phyloP scores from a whole-genome alignment of 331 rosid species.

The Ulmus americana region DNA sequence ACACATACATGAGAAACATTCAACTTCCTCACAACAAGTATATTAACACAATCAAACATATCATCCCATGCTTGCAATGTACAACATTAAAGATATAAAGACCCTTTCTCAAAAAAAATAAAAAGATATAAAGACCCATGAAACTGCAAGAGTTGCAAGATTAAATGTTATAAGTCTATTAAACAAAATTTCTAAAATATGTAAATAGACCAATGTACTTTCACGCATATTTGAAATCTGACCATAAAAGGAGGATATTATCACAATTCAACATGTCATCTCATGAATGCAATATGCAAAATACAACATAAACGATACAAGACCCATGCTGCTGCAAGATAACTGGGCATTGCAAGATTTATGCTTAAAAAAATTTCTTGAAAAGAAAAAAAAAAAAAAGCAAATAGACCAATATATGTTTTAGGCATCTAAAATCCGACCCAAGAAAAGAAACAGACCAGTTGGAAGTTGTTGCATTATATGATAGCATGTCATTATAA shows the following conservation, averaged over 20 bases:
- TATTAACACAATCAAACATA: background rate
- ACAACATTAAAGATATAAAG: background rate
- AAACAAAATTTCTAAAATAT: background rate
- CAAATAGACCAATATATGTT: too few relatives aligned
- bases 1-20: constrained; percentile 19
- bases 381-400: too few relatives aligned
- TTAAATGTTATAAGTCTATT: background rate
- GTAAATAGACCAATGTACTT: background rate
- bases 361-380: too few relatives aligned
- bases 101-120: background rate
- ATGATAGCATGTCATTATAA: too few relatives aligned
- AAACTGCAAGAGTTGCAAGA: background rate
- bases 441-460: background rate
- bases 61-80: constrained; percentile 3
- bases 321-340: too few relatives aligned
- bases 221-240: background rate
- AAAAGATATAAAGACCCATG: background rate
- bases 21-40: constrained; percentile 10
- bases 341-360: too few relatives aligned
- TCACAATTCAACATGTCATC: too few relatives aligned
- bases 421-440: background rate
- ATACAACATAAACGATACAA: too few relatives aligned
- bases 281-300: too few relatives aligned
- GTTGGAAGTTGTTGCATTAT: background rate
- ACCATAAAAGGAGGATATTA: too few relatives aligned